Evolutionary conservation across 2,329 filamentous ascomycete genomes (phyloP), one percentile per base, ranked within the genome.

Genomic region (Ramularia endophylla): DNA sequence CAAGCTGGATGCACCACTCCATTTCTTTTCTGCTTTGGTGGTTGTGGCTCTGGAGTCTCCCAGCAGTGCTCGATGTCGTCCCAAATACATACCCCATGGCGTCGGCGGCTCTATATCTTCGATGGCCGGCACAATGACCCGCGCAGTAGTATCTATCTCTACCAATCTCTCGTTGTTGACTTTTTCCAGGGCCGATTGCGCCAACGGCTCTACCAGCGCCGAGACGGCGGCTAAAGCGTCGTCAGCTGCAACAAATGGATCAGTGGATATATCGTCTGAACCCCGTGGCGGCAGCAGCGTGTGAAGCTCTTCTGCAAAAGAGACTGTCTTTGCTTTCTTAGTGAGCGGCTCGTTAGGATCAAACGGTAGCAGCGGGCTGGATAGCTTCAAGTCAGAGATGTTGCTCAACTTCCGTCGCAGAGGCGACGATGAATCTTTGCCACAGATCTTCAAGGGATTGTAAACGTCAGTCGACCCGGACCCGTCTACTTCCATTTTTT

Each of bases 121-220:
- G 45, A 79, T 55, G 0, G 58, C 19, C 0, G 74, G 74, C 4
- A 77, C 65, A n/a, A 65, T 52, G 1, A 76, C 65, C 28, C 74
- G 65, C 36, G 64, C 61, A 3, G 64, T 71, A 0, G 71, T 70
- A 45, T 74, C 71, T 8, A 65, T 59, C 44, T 68, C 68, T 7
- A 62, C 61, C 2, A 76, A 57, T 38, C 66, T 61, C 46, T 76
- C 73, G 25, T 67, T 62, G n/a, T 65, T 60, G 2, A 69, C 32
- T 13, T 51, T 56, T 11, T 52, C 43, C 3, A 64, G 56, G 3
- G 59, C 64, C 22, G 65, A 52, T 22, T 61, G 52, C 3, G 63
- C 68, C 11, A 65, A 42, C 12, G 65, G 59, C 22, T 55, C 54
- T 3, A 71, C 47, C 1, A 60, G 42, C 4, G 64, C 53, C 8